These are phyloP conservation scores for Teratosphaeria viscida DNA, from an alignment of 2,329 filamentous ascomycete species.

Conservation along the genomic window DNA sequence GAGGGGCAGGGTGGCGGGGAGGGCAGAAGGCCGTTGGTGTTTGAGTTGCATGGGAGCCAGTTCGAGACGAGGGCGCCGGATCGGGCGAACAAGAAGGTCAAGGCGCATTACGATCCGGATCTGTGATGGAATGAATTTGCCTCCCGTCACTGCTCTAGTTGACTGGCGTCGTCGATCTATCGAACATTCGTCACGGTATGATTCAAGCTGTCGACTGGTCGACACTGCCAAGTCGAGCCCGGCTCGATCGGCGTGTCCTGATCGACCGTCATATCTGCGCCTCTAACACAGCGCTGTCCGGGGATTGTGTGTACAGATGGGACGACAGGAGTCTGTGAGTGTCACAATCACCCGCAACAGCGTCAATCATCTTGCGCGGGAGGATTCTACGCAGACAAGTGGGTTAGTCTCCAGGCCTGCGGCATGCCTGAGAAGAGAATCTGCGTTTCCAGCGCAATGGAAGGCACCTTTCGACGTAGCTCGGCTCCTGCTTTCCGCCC, in stretches of 20 bases:
- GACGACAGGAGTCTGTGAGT: too few species aligned
- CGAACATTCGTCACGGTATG: background rate
- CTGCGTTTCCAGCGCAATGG: background rate
- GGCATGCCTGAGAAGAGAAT: too few species aligned
- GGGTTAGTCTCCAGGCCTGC: too few species aligned
- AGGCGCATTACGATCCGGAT: slow-evolving; percentile 66
- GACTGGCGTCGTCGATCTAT: background rate
- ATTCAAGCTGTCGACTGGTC: too few species aligned
- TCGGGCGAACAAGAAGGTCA: slow-evolving; percentile 84
- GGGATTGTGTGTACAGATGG: too few species aligned
- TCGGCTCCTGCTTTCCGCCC: background rate
- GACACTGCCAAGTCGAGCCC: too few species aligned
- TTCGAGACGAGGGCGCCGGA: slow-evolving; percentile 76
- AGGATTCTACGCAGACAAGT: too few species aligned
- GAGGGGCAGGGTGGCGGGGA: slow-evolving; percentile 13
- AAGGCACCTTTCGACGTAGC: background rate
- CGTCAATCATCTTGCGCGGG: too few species aligned
- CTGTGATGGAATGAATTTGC: slow-evolving; percentile 59
- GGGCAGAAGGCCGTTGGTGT: slow-evolving; percentile 46
- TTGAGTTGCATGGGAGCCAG: slow-evolving; percentile 81
- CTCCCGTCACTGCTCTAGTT: background rate
- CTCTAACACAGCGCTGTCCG: too few species aligned
- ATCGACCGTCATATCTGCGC: too few species aligned
- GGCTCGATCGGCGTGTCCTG: too few species aligned
- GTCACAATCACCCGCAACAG: too few species aligned